These are phyloP conservation scores for Neocatenulostroma microsporum DNA, from an alignment of 2,329 filamentous ascomycete species.

Conservation along the genomic window DNA sequence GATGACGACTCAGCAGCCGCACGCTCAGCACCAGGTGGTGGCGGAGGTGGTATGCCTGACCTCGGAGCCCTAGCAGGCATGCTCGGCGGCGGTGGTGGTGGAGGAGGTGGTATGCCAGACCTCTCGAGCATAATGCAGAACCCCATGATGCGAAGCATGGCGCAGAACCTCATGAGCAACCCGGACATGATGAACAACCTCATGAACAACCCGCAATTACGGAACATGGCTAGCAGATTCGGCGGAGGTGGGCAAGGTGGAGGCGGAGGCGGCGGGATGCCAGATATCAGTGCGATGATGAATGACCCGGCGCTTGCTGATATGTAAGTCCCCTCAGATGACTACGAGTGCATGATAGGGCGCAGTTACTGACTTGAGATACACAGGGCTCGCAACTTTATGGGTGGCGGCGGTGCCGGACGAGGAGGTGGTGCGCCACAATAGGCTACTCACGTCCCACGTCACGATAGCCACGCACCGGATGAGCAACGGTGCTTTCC, in stretches of 20 bases:
- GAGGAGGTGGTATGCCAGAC: slow-evolving; percentile 78
- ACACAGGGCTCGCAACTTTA: slow-evolving; percentile 57
- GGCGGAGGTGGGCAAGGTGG: slow-evolving; percentile 42
- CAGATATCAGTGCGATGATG: slow-evolving; percentile 79
- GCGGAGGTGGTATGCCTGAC: slow-evolving; percentile 37
- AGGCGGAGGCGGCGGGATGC: slow-evolving; percentile 67
- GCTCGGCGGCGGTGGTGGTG: slow-evolving; percentile 52
- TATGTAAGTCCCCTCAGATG: slow-evolving; percentile 59
- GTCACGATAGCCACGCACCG: too few relatives aligned
- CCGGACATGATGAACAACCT: slow-evolving; percentile 84
- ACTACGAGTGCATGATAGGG: too few relatives aligned
- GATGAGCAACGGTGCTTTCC: too few relatives aligned
- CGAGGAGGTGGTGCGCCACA: slow-evolving; percentile 5
- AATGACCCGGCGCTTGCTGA: slow-evolving; percentile 85
- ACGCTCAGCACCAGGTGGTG: slow-evolving; percentile 25
- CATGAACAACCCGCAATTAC: slow-evolving; percentile 86
- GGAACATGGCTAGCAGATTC: slow-evolving; percentile 80
- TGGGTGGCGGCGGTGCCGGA: slow-evolving; percentile 43
- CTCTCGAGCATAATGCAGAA: slow-evolving; percentile 85
- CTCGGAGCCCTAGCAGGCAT: slow-evolving; percentile 36
- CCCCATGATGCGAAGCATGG: slow-evolving; percentile 97
- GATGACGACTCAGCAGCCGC: slow-evolving; percentile 14
- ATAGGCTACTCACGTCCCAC: too few relatives aligned
- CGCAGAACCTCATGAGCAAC: slow-evolving; percentile 95
- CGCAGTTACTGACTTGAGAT: slow-evolving; percentile 13